Percentiles rank a stretch among this genome's conserved stretches.
Evolutionary conservation across 2,329 filamentous ascomycete genomes (phyloP).

Genomic region (Pseudodiploospora longispora): DNA sequence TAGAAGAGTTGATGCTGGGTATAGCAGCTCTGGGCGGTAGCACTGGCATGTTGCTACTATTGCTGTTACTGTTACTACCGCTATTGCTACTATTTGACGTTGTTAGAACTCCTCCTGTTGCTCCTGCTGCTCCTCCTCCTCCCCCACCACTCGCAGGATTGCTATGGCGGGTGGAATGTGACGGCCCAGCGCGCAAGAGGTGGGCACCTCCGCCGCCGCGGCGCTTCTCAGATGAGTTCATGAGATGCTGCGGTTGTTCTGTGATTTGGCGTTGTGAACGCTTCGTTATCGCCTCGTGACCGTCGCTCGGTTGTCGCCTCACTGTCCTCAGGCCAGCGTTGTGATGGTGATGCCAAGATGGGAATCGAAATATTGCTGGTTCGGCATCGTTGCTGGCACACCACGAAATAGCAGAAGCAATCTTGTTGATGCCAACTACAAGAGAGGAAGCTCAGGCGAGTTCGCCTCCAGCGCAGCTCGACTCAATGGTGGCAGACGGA

Average conservation of each 20-base stretch:
- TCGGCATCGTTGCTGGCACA: constrained; percentile 21
- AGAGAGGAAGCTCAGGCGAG: too few relatives aligned
- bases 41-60: constrained; percentile 19
- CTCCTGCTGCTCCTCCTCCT: constrained; percentile 1
- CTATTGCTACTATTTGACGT: background rate
- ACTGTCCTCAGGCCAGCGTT: constrained; percentile 15
- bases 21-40: constrained; percentile 23
- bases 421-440: too few relatives aligned
- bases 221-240: constrained; percentile 38
- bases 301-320: background rate
- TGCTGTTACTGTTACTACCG: constrained; percentile 18
- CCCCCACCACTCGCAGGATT: background rate
- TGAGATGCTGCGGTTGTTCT: constrained; percentile 11
- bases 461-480: too few relatives aligned
- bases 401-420: too few relatives aligned
- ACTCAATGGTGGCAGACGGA: too few relatives aligned
- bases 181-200: constrained; percentile 13
- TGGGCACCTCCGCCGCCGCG: constrained; percentile 23
- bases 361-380: constrained; percentile 17
- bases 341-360: constrained; percentile 15
- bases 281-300: background rate
- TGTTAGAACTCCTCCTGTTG: background rate
- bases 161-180: constrained; percentile 12
- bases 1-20: constrained; percentile 14
- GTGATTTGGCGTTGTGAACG: background rate